Percentiles rank a stretch among this genome's conserved stretches.
Evolutionary conservation across 1,284 basidiomycete species (phyloP).

Genomic region (Coriolopsis trogii): DNA sequence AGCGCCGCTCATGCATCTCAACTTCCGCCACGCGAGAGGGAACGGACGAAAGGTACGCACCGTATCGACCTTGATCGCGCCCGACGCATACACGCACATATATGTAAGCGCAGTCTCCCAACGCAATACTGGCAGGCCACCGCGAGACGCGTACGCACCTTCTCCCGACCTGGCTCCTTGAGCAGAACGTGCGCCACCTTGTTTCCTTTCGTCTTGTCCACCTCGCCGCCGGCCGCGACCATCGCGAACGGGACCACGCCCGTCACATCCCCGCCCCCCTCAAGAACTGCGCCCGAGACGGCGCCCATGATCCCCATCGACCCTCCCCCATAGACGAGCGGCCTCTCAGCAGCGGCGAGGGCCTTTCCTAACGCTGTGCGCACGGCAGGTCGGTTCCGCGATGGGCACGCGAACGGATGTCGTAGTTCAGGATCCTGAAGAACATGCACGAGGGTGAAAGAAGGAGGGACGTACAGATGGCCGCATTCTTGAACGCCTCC

Average conservation of each 20-base stretch:
- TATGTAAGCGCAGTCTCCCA: too few species aligned
- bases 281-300: conserved; percentile 71
- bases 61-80: conserved; percentile 59
- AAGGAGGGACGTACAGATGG: conserved; percentile 55
- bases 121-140: too few species aligned
- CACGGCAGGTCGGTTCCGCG: too few species aligned
- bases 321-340: conserved; percentile 89
- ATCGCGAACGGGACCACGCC: conserved; percentile 85
- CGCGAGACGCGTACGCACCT: too few species aligned
- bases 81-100: too few species aligned
- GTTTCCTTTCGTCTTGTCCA: conserved; percentile 44
- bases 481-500: conserved; percentile 67
- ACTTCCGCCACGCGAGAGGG: too few species aligned
- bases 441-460: not conserved
- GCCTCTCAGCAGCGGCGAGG: conserved; percentile 63
- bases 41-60: conserved; percentile 40
- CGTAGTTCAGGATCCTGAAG: too few species aligned
- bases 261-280: conserved; percentile 75
- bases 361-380: conserved; percentile 71
- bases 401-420: too few species aligned
- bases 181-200: conserved; percentile 34
- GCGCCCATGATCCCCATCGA: conserved; percentile 86
- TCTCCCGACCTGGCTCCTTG: conserved; percentile 45
- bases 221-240: conserved; percentile 64
- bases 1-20: too few species aligned